A percentile compares a stretch with the other conserved stretches of the same genome.
Conservation (phyloP, 2,329 filamentous ascomycete species). For the Ambrosiella xylebori region DNA sequence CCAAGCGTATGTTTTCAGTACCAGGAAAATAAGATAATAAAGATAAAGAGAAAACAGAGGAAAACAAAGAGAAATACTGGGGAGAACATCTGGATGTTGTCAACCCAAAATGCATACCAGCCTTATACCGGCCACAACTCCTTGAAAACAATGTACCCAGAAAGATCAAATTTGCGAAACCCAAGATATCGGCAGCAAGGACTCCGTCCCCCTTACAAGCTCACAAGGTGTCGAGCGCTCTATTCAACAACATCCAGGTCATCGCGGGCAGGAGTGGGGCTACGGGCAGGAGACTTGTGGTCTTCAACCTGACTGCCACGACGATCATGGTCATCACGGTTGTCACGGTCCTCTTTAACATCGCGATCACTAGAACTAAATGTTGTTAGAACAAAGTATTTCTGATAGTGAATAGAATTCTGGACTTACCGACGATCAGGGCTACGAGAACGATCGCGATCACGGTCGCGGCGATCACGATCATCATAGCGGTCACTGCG, state of each 20-base stretch:
- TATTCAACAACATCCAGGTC: slow-evolving; percentile 90
- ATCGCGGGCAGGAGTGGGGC: slow-evolving; percentile 62
- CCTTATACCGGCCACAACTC: slow-evolving; percentile 3
- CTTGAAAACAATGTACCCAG: neutral
- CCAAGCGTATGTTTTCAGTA: too few relatives aligned
- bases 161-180: slow-evolving; percentile 4
- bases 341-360: slow-evolving; percentile 49
- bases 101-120: neutral
- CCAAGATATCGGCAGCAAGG: neutral
- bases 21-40: neutral
- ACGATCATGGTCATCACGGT: slow-evolving; percentile 55
- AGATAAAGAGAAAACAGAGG: neutral
- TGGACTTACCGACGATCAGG: slow-evolving; percentile 39
- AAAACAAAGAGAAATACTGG: neutral
- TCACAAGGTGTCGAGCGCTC: slow-evolving; percentile 11
- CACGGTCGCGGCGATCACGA: slow-evolving; percentile 55
- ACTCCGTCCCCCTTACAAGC: neutral
- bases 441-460: slow-evolving; percentile 46
- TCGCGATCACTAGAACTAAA: slow-evolving; percentile 30
- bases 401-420: neutral
- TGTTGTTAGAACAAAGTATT: slow-evolving; percentile 18
- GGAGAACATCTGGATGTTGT: neutral
- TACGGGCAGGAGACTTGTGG: slow-evolving; percentile 57
- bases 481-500: slow-evolving; percentile 67
- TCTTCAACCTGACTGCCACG: slow-evolving; percentile 79